Evolutionary conservation across 805 yeast genomes (phyloP).

Genomic region (Metschnikowia rubicola): DNA sequence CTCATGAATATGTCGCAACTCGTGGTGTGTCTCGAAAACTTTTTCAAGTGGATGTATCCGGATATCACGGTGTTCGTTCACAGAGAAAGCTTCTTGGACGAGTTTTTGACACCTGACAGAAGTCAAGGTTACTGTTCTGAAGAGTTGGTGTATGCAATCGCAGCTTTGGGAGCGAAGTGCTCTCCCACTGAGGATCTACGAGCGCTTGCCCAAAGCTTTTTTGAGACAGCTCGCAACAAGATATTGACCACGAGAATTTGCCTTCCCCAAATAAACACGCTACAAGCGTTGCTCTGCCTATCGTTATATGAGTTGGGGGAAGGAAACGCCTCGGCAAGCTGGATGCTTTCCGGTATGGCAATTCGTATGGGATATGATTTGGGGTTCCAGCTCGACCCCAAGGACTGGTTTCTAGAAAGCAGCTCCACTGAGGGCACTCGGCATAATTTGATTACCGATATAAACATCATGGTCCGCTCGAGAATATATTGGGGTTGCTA

Average conservation of each 20-base stretch:
- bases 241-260: conserved; percentile 14
- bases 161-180: conserved; percentile 20
- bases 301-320: conserved; percentile 19
- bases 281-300: conserved; percentile 19
- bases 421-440: conserved; percentile 2
- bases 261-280: conserved; percentile 15
- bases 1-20: conserved; percentile 12
- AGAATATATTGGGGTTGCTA: conserved; percentile 20
- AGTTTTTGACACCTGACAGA: conserved; percentile 11
- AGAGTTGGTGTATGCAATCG: conserved; percentile 19
- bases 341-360: conserved; percentile 23
- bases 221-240: conserved; percentile 14
- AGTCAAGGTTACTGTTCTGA: conserved; percentile 17
- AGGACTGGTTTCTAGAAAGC: conserved; percentile 15
- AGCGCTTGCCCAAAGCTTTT: conserved; percentile 12
- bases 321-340: conserved; percentile 19
- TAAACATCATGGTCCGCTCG: conserved; percentile 16
- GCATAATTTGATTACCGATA: conserved; percentile 8
- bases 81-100: conserved; percentile 19
- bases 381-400: conserved; percentile 19
- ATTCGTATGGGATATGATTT: conserved; percentile 20
- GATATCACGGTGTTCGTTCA: conserved; percentile 20
- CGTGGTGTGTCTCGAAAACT: conserved; percentile 11
- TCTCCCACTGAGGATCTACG: conserved; percentile 8
- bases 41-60: conserved; percentile 19